phyloP scores from a whole-genome alignment of 805 yeast species.

The Kodamaea kaohsiungensis region DNA sequence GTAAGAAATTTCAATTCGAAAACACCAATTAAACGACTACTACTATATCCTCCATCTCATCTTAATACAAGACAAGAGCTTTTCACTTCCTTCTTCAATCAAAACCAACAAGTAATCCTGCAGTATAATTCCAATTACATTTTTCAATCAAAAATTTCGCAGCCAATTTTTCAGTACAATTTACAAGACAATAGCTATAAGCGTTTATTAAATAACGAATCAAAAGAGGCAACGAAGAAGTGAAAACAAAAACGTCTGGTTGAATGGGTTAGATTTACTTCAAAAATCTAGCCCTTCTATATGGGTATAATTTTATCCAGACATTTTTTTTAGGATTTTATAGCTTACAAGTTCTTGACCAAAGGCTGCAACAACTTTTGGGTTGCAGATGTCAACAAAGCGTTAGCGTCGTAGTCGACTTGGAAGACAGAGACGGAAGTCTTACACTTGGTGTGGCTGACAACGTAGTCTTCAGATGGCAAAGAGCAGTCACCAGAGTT shows the following conservation, averaged over 20 bases:
- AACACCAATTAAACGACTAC: too few species aligned
- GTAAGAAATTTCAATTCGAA: too few species aligned
- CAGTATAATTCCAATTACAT: background rate
- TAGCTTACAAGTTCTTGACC: constrained; percentile 9
- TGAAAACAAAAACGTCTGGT: background rate
- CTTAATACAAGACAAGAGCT: too few species aligned
- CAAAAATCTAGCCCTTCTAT: background rate
- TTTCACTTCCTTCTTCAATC: too few species aligned
- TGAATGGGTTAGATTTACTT: background rate
- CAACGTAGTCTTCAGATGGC: constrained; percentile 42
- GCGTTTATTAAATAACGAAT: background rate
- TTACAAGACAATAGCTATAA: background rate
- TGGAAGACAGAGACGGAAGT: constrained; percentile 27
- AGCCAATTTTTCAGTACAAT: background rate
- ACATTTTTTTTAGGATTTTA: background rate
- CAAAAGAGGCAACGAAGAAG: background rate
- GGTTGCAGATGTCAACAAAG: constrained; percentile 14
- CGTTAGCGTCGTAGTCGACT: constrained; percentile 31
- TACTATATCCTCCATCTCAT: too few species aligned
- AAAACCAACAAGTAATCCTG: background rate
- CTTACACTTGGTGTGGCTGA: constrained; percentile 27
- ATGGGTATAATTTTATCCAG: background rate
- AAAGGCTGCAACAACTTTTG: constrained; percentile 14
- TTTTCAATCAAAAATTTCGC: background rate
- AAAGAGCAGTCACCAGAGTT: constrained; percentile 44